These are phyloP conservation scores for Trichoderma reesei DNA, from an alignment of 495 filamentous ascomycete species.

Conservation along the genomic window DNA sequence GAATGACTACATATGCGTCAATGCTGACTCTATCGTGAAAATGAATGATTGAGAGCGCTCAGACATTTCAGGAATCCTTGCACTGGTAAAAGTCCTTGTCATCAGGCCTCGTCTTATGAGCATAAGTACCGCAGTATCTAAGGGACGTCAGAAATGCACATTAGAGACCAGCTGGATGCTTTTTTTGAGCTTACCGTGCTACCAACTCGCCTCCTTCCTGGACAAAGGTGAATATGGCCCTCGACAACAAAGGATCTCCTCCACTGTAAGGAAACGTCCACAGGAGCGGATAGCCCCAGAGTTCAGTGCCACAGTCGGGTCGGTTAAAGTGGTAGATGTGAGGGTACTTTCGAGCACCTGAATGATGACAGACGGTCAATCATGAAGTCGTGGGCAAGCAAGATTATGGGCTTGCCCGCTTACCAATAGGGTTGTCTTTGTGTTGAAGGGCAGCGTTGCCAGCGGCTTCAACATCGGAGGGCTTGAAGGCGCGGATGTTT, in stretches of 20 bases:
- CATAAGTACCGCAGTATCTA: neutral
- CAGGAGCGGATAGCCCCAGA: neutral
- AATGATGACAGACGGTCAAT: neutral
- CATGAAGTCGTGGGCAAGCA: neutral
- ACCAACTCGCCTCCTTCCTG: neutral
- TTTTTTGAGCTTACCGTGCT: neutral
- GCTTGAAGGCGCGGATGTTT: neutral
- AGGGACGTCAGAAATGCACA: neutral
- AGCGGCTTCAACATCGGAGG: neutral
- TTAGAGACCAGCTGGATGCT: too few relatives aligned
- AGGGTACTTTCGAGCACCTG: neutral
- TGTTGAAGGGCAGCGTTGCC: neutral
- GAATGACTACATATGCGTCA: too few relatives aligned
- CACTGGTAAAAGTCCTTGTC: neutral
- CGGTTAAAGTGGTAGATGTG: neutral
- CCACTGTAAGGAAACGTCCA: neutral
- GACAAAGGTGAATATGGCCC: neutral
- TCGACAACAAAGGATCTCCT: neutral
- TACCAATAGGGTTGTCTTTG: neutral
- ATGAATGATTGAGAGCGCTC: too few relatives aligned
- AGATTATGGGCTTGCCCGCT: neutral
- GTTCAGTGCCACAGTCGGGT: neutral
- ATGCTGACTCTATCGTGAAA: too few relatives aligned
- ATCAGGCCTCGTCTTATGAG: neutral
- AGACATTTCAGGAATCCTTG: neutral